Base-by-base conservation (phyloP, 768 basidiomycete species). In the Panaeolus cyanescens region DNA sequence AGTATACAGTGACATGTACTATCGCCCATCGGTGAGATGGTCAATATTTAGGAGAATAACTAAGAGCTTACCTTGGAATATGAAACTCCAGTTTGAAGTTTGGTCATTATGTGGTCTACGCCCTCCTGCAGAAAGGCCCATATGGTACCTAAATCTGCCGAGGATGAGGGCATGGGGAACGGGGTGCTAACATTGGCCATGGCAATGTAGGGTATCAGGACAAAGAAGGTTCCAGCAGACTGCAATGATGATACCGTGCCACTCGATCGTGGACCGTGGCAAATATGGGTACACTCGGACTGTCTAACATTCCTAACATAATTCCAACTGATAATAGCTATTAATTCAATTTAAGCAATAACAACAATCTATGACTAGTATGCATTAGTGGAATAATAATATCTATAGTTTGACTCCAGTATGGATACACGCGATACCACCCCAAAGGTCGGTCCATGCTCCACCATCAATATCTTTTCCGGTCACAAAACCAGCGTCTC, bases 61-160 rank as follows among this genome's bases (percentile, higher is more conserved):
- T 34, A 22, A 36, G 31, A 20, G 61, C 55, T 54, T 67, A 83
- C 83, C 77, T 84, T 84, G 62, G 91, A 90, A 76, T 92, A 93
- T 20, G 93, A 93, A 57, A 95, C 90, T 62, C 93, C 93, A 0
- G 91, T 92, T 69, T 93, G 91, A 19, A 93, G 80, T 75, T 92
- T 92, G 66, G 90, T 93, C 92, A 95, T 93, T 72, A 95, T 94
- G 70, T 94, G 92, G 76, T 95, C 92, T 32, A 94, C 90, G 54
- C 88, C 88, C 61, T 95, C 92, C 74, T 93, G 89, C 45, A 96
- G 85, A 71, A 90, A 95, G 5, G 83, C 79, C 94, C 94, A 96
- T 28, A 92, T 95, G n/a, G 90, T 91, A 10, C 82, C 82, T 53
- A 94, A 80, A 72, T 95, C 93, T 31, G 91, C 83, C 37, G 77